phyloP scores from a whole-genome alignment of 179 eudicot genomes.

The Drosera spatulata region DNA sequence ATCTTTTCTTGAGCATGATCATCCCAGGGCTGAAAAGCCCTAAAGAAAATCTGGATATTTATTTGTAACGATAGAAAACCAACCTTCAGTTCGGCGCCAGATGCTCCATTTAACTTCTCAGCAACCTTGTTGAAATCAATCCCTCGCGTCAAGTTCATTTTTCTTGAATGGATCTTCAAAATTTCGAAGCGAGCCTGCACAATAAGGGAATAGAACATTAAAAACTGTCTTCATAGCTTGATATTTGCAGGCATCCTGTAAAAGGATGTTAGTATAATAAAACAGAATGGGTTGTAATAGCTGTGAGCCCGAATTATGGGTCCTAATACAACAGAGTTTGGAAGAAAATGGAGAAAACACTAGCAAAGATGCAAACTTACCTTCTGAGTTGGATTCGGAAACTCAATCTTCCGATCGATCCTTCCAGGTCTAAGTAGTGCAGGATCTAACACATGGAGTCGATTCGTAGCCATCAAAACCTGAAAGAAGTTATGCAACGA shows the following conservation, averaged over 20 bases:
- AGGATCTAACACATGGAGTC: constrained; percentile 80
- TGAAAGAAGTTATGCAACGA: constrained; percentile 11
- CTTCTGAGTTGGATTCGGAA: constrained; percentile 87
- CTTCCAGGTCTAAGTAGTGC: constrained; percentile 98
- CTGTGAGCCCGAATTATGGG: too few species aligned
- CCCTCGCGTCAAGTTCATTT: constrained; percentile 94
- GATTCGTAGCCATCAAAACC: constrained; percentile 95
- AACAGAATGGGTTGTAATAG: too few species aligned
- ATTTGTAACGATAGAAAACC: too few species aligned
- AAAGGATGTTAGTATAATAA: too few species aligned
- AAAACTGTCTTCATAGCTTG: too few species aligned
- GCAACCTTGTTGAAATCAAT: constrained; percentile 96
- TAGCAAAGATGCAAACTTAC: constrained; percentile 11
- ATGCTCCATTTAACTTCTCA: constrained; percentile 91
- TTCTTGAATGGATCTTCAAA: constrained; percentile 94
- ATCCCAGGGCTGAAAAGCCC: too few species aligned
- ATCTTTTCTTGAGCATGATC: too few species aligned
- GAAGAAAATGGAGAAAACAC: too few species aligned
- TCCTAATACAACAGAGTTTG: too few species aligned
- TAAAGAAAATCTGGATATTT: too few species aligned
- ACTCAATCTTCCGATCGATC: constrained; percentile 90
- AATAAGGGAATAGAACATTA: too few species aligned
- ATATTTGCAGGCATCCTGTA: too few species aligned
- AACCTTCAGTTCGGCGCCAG: constrained; percentile 96
- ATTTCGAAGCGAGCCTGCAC: constrained; percentile 85